Base-by-base conservation (phyloP, 2,329 filamentous ascomycete species). In the Elsinoe ampelina region DNA sequence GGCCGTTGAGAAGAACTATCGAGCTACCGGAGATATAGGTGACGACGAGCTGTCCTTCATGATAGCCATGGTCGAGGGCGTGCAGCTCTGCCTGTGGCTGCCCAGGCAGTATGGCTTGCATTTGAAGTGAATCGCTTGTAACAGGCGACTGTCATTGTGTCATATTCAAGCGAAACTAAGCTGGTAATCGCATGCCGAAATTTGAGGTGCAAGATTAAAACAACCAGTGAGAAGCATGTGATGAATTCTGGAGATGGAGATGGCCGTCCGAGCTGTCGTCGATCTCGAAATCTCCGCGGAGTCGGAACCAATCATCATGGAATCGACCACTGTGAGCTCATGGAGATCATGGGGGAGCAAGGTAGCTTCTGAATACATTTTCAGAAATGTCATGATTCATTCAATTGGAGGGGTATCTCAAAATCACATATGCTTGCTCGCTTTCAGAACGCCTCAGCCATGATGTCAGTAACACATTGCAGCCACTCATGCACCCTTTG, bases 21-120 rank as follows among this genome's bases (percentile, higher is more conserved):
- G 89, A 89, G 71, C 86, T 87, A 66, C 92, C 92, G 59, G 88
- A 93, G 62, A 96, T 86, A 73, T 97, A 98, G 54, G 83, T 87
- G 70, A 89, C 83, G 63, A 92, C 79, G 63, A 86, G 84, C 66
- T 80, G 79, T 62, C 79, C 78, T 65, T 87, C 80, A 85, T 87
- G 93, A 68, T 81, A 78, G 69, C 83, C 86, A 60, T 83, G 85
- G 70, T 82, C 82, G 68, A 90, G 77, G 73, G 85, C 84, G 77
- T 91, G 87, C 66, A 89, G 84, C 77, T 82, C 86, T 66, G 85
- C 79, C 76, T 82, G 82, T 70, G 89, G 87, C 75, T 84, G 82
- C 70, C 88, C 88, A 62, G 89, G 89, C 65, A 91, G 79, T 73
- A 91, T 82, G 69, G 83, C 81, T 78, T 84, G 84, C 86, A 90